Conservation (phyloP, 2,329 filamentous ascomycete genomes). For the Elsinoe batatas region DNA sequence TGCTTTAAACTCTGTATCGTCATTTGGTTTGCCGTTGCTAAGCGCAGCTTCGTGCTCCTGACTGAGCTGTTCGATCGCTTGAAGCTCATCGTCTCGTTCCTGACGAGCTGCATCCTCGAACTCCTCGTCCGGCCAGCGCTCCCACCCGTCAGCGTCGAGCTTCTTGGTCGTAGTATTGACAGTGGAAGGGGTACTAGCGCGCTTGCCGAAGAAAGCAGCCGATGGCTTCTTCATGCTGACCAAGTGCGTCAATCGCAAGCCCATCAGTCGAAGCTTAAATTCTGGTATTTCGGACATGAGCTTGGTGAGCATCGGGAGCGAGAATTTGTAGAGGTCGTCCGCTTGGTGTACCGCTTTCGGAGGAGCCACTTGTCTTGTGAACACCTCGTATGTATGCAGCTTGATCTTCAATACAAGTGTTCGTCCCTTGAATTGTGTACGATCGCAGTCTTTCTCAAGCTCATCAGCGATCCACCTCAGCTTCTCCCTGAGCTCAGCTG, state of each 20-base stretch:
- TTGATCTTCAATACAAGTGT: slow-evolving; percentile 90
- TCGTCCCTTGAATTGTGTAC: slow-evolving; percentile 76
- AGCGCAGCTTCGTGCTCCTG: slow-evolving; percentile 40
- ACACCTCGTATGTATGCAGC: slow-evolving; percentile 84
- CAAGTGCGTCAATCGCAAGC: slow-evolving; percentile 76
- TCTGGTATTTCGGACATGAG: slow-evolving; percentile 72
- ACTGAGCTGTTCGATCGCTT: slow-evolving; percentile 51
- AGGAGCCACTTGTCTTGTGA: slow-evolving; percentile 68
- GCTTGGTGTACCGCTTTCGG: slow-evolving; percentile 62
- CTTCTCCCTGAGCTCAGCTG: slow-evolving; percentile 60
- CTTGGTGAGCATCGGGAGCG: slow-evolving; percentile 73
- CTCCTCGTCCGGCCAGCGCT: slow-evolving; percentile 59
- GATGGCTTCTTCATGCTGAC: slow-evolving; percentile 75
- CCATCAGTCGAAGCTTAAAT: slow-evolving; percentile 76
- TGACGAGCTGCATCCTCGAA: slow-evolving; percentile 53
- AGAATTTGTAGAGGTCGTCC: slow-evolving; percentile 73
- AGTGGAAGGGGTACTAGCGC: slow-evolving; percentile 29
- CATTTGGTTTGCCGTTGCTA: not conserved
- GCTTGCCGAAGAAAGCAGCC: slow-evolving; percentile 64
- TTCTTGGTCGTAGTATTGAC: slow-evolving; percentile 17
- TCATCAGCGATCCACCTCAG: slow-evolving; percentile 74
- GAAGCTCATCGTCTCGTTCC: slow-evolving; percentile 50
- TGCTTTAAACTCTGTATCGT: slow-evolving; percentile 18
- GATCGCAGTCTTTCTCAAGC: slow-evolving; percentile 72
- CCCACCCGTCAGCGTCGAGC: slow-evolving; percentile 48